Evolutionary conservation across 345 rosid genomes (phyloP).

Genomic region (Camelina hispida): DNA sequence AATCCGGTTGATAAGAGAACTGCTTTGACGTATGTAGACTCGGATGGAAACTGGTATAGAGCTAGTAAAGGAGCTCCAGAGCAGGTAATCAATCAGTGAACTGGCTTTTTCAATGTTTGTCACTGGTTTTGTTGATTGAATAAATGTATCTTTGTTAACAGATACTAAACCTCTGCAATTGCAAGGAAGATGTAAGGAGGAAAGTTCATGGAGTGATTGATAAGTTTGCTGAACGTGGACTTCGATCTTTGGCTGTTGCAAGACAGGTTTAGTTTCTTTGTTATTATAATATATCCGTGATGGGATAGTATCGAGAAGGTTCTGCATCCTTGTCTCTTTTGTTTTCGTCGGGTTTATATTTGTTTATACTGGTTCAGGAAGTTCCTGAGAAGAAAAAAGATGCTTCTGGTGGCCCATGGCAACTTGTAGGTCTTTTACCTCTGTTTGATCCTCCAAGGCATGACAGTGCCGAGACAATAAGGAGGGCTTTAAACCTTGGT

Average conservation of each 20-base stretch:
- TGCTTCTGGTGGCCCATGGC: constrained; percentile 84
- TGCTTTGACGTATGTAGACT: constrained; percentile 82
- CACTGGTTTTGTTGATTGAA: neutral
- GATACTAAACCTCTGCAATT: constrained; percentile 74
- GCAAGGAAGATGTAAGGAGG: constrained; percentile 73
- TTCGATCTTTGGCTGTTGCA: constrained; percentile 87
- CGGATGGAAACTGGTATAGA: constrained; percentile 77
- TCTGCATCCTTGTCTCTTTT: neutral
- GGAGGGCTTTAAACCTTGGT: constrained; percentile 89
- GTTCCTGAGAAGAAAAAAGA: constrained; percentile 84
- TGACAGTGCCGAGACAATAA: constrained; percentile 95
- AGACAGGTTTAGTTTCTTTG: constrained; percentile 60
- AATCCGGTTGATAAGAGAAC: constrained; percentile 95
- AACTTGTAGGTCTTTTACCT: constrained; percentile 78
- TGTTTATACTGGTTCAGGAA: constrained; percentile 52
- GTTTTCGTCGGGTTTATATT: constrained; percentile 11
- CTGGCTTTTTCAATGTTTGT: neutral
- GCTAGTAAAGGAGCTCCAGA: constrained; percentile 97
- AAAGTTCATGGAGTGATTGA: constrained; percentile 78
- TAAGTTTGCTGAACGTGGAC: constrained; percentile 94
- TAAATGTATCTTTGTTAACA: constrained; percentile 37
- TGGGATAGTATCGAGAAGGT: neutral
- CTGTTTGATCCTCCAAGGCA: constrained; percentile 98
- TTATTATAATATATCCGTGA: neutral
- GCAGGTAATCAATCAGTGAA: constrained; percentile 64